Evolutionary conservation across 768 basidiomycete genomes (phyloP).

Genomic region (Russula griseocarnosa): DNA sequence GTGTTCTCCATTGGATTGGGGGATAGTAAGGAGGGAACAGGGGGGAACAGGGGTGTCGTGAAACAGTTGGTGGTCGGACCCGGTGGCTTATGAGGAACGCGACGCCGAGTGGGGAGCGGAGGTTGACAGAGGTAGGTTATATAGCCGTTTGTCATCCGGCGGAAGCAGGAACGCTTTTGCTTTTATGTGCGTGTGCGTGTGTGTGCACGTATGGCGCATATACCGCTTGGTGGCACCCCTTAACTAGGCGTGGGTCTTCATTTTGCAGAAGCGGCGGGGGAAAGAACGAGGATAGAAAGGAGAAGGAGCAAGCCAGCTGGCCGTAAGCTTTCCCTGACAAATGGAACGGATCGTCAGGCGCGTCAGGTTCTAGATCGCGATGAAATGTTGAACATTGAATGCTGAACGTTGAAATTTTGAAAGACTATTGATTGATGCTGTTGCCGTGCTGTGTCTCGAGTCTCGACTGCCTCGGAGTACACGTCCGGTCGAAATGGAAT

Average conservation of each 20-base stretch:
- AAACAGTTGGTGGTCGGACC: neutral
- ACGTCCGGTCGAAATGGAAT: neutral
- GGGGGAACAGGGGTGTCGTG: neutral
- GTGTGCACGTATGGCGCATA: too few species aligned
- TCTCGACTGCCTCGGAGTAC: too few species aligned
- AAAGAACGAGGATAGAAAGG: neutral
- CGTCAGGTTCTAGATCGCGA: too few species aligned
- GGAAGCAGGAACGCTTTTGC: conserved; percentile 4
- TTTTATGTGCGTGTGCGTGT: neutral
- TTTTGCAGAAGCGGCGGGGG: neutral
- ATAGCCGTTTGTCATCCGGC: conserved; percentile 19
- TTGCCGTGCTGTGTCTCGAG: neutral
- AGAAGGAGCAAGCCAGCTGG: neutral
- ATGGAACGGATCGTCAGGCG: too few species aligned
- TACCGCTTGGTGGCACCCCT: neutral
- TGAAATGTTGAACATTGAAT: too few species aligned
- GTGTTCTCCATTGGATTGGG: conserved; percentile 16
- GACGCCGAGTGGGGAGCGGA: conserved; percentile 8
- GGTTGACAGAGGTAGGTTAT: conserved; percentile 12
- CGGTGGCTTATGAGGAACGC: conserved; percentile 4
- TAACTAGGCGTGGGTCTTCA: neutral
- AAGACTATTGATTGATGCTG: too few species aligned
- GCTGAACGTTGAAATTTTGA: too few species aligned
- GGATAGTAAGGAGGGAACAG: neutral
- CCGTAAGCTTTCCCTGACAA: conserved; percentile 16